These are phyloP conservation scores for Cladosporium velox DNA, from an alignment of 2,329 filamentous ascomycete species.

Conservation along the genomic window DNA sequence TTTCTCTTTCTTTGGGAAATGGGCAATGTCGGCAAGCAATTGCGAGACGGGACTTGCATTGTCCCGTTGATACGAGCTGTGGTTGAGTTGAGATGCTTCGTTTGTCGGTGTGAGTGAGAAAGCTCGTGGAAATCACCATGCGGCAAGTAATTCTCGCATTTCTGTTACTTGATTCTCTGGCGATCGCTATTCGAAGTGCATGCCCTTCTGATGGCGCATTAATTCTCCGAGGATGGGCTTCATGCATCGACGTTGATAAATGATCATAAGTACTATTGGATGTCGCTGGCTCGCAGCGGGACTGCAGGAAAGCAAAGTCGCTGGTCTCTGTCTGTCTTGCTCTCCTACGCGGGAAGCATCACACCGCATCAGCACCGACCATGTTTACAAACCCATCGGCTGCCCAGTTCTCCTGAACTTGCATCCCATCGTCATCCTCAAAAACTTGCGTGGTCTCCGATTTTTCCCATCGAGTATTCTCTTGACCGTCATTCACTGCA, in stretches of 20 bases:
- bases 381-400: conserved; percentile 6
- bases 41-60: neutral
- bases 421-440: neutral
- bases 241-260: conserved; percentile 5
- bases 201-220: neutral
- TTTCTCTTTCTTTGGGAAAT: neutral
- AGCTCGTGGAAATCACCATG: neutral
- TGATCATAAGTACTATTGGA: neutral
- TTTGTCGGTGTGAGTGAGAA: conserved; percentile 6
- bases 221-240: conserved; percentile 4
- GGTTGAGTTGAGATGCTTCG: conserved; percentile 12
- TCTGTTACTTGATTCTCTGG: neutral
- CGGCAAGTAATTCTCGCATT: neutral
- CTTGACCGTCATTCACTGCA: neutral
- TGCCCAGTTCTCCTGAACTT: conserved; percentile 1
- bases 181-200: conserved; percentile 9
- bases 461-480: neutral
- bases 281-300: conserved; percentile 1
- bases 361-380: conserved; percentile 6
- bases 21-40: neutral
- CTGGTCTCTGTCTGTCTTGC: neutral
- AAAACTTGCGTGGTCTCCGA: neutral
- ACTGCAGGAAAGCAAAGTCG: neutral
- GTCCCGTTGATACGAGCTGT: conserved; percentile 10
- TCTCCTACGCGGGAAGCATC: neutral